Base-by-base conservation (phyloP, 768 basidiomycete genomes). In the Calocybe indica region DNA sequence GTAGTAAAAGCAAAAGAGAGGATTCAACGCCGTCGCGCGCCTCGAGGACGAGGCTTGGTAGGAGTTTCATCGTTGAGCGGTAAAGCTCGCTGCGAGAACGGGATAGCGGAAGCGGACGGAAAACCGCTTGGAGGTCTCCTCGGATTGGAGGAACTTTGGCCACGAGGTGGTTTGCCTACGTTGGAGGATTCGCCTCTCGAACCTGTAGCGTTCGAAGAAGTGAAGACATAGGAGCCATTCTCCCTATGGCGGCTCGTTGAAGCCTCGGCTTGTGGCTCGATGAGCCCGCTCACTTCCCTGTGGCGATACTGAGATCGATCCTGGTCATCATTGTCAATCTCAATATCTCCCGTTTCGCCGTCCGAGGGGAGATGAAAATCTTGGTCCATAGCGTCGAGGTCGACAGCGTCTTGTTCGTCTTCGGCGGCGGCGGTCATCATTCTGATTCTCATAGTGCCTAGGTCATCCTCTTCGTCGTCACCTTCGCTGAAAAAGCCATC, bases 361-460 rank as follows among this genome's bases (percentile, higher is more conserved):
- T 74, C 74, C 5, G 69, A 72, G 5, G 69, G 61, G 6, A 65
- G 66, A 49, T 80, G 61, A 52, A 81, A 62, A 55, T 81, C 85
- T 61, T 87, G 82, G 52, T 88, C 85, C 85, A 86, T 86, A 28
- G 81, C 83, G 58, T 86, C 85, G 0, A 71, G 68, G 58, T 85
- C 82, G 8, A 68, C 75, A 54, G 80, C 75, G 47, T 80, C 80
- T 54, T 75, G 74, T 47, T 61, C 66, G 6, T 74, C 74, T 7
- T 72, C 73, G 11, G 37, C 52, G 33, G 50, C 45, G 10, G 53
- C 51, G 44, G 53, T 54, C 57, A 53, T 60, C 52, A 53, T 55
- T 39, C 50, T 52, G 32, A 62, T 58, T 43, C 56, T 52, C 43
- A 43, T 30, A 28, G 54, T 58, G 37, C 53, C 54, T 48, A 57